Evolutionary conservation across 805 yeast species (phyloP), one percentile per base, ranked within the genome.

Genomic region (Isabelozyma pseudorhagii): DNA sequence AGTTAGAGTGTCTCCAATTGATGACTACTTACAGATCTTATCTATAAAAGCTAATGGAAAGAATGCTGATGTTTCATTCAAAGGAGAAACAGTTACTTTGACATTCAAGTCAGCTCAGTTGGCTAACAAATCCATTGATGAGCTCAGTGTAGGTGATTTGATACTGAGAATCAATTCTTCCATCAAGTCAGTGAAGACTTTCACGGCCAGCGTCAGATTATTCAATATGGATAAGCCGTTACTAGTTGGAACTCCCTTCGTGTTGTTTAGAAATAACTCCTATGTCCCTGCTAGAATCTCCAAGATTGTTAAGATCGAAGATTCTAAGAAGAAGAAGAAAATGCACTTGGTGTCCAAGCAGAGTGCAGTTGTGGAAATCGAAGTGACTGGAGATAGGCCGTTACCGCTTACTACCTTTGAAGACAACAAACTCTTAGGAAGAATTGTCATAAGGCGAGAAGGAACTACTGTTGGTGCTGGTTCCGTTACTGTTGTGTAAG

Each of bases 191-290:
- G 69, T 61, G 5, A 62, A 59, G 46, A 59, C 54, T 15, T 67
- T 74, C 47, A 57, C 53, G 4, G 68, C 66, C 17, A 47, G 58
- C 5, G 46, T 74, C 42, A 66, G 56, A 48, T 61, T 74, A 45
- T 74, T 74, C 56, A 67, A 74, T 51, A 63, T 83, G 58, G 76
- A 75, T 36, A 77, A 88, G 54, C 97, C 97, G 0, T 67, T 91
- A 43, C 69, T 91, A 40, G 83, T 85, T 11, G 97, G 97, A 7
- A 78, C 96, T 0, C 85, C 92, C 40, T 77, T 90, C 54, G 80
- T 89, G 40, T 64, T 89, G 46, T 90, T 91, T 67, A 78, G 92
- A 52, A 91, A 92, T 53, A 84, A 89, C 50, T 77, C 82, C 25
- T 82, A 85, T 41, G 80, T 82, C 40, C 89, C 94, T 1, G 90